Evolutionary conservation across 1,139 yeast genomes (phyloP).

Genomic region (Taphrina sp.): DNA sequence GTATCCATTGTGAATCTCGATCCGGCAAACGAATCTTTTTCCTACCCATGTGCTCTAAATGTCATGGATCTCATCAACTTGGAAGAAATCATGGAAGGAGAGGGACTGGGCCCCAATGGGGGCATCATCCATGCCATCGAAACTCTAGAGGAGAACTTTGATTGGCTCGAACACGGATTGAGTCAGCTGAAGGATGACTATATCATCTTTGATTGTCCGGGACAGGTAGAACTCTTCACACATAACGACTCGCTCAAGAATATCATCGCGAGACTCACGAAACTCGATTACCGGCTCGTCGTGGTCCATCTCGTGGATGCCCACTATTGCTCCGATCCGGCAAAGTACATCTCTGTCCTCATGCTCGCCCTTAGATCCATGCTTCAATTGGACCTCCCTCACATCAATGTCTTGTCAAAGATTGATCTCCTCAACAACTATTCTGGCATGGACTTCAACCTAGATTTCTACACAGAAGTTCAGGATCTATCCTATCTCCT

Average conservation of each 20-base stretch:
- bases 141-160: conserved; percentile 53
- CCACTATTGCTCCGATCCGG: conserved; percentile 78
- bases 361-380: conserved; percentile 81
- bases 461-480: conserved; percentile 88
- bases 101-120: conserved; percentile 93
- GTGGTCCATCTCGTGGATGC: conserved; percentile 87
- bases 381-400: conserved; percentile 91
- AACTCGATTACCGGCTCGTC: conserved; percentile 61
- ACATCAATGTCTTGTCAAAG: conserved; percentile 85
- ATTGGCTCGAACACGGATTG: conserved; percentile 74
- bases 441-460: conserved; percentile 54
- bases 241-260: conserved; percentile 78
- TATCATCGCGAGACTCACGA: conserved; percentile 66
- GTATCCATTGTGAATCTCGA: conserved; percentile 81
- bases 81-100: conserved; percentile 96
- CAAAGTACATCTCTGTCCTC: conserved; percentile 83
- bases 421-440: conserved; percentile 76
- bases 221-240: conserved; percentile 88
- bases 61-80: conserved; percentile 85
- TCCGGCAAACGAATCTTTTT: conserved; percentile 85
- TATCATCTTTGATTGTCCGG: conserved; percentile 89
- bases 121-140: conserved; percentile 88
- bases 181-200: conserved; percentile 67
- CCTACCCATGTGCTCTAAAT: conserved; percentile 82
- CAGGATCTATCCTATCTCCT: conserved; percentile 71